Conservation (phyloP, 228 moss, liverwort and hornwort genomes). For the Sphagnum fallax region DNA sequence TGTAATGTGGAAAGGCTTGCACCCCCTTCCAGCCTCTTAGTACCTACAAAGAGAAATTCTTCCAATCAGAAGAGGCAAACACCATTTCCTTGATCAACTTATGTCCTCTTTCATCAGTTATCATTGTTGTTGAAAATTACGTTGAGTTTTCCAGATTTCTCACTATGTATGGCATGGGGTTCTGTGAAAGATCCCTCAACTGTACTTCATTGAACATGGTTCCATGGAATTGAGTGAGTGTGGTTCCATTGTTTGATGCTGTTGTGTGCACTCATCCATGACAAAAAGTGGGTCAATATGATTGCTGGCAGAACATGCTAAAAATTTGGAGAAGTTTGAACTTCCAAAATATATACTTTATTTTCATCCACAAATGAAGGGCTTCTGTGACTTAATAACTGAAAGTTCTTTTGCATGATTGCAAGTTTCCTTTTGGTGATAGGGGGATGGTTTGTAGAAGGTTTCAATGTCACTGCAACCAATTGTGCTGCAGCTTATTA, state of each 20-base stretch:
- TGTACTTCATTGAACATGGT: too few species aligned
- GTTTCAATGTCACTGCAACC: constrained; percentile 41
- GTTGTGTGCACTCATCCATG: background rate
- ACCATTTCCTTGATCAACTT: too few species aligned
- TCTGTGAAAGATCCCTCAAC: too few species aligned
- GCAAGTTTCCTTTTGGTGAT: constrained; percentile 53
- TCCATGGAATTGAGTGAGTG: too few species aligned
- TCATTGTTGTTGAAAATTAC: too few species aligned
- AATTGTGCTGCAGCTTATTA: constrained; percentile 43
- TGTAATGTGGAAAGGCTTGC: constrained; percentile 7
- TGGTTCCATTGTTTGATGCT: too few species aligned
- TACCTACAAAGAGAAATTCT: constrained; percentile 11
- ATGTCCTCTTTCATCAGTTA: too few species aligned
- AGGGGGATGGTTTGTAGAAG: constrained; percentile 49
- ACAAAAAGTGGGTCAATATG: background rate
- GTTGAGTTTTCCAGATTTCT: too few species aligned
- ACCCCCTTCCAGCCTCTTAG: constrained; percentile 14
- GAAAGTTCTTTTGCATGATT: constrained; percentile 62
- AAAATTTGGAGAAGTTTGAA: background rate
- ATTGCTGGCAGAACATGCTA: background rate
- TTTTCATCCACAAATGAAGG: constrained; percentile 17
- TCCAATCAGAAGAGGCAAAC: too few species aligned
- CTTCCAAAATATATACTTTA: background rate
- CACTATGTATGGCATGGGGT: too few species aligned
- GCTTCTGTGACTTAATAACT: constrained; percentile 28